A percentile compares a stretch with the other conserved stretches of the same genome.
phyloP scores from a whole-genome alignment of 2,329 filamentous ascomycete species.

The Epichloe festucae region DNA sequence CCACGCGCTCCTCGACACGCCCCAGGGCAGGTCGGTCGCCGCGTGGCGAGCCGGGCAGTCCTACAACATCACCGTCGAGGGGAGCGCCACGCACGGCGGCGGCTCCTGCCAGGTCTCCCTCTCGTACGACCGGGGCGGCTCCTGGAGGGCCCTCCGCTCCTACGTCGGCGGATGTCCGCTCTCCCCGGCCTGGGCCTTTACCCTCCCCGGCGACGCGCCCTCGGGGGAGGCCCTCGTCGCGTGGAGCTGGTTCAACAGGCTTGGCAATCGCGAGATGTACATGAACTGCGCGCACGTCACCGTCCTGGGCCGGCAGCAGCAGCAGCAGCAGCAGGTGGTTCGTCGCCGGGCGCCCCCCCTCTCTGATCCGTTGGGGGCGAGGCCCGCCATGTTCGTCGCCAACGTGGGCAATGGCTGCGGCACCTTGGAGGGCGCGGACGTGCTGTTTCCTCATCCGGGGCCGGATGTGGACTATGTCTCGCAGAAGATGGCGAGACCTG shows the following conservation, averaged over 20 bases:
- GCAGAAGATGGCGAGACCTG: constrained; percentile 22
- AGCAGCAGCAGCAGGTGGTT: constrained; percentile 7
- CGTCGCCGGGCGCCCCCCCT: constrained; percentile 12
- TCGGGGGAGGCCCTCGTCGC: constrained; percentile 50
- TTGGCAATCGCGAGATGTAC: constrained; percentile 75
- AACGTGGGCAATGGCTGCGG: constrained; percentile 50
- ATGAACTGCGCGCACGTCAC: constrained; percentile 70
- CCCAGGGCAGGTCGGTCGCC: constrained; percentile 39
- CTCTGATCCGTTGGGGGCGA: constrained; percentile 31
- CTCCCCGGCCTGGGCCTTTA: constrained; percentile 47
- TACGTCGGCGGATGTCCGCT: constrained; percentile 41
- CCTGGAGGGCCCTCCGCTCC: constrained; percentile 55
- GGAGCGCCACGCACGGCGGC: constrained; percentile 50
- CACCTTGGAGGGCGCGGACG: constrained; percentile 43
- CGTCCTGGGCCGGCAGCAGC: constrained; percentile 31
- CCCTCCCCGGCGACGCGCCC: constrained; percentile 49
- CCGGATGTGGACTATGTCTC: constrained; percentile 31
- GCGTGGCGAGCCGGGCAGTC: constrained; percentile 48
- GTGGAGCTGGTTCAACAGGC: constrained; percentile 67
- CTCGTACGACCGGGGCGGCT: constrained; percentile 56
- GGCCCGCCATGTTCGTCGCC: constrained; percentile 58
- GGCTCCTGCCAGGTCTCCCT: constrained; percentile 67
- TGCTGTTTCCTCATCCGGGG: constrained; percentile 55
- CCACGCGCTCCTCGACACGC: constrained; percentile 33
- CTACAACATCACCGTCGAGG: constrained; percentile 51